phyloP scores from a whole-genome alignment of 2,329 filamentous ascomycete species.

The Pseudogymnoascus sp. region DNA sequence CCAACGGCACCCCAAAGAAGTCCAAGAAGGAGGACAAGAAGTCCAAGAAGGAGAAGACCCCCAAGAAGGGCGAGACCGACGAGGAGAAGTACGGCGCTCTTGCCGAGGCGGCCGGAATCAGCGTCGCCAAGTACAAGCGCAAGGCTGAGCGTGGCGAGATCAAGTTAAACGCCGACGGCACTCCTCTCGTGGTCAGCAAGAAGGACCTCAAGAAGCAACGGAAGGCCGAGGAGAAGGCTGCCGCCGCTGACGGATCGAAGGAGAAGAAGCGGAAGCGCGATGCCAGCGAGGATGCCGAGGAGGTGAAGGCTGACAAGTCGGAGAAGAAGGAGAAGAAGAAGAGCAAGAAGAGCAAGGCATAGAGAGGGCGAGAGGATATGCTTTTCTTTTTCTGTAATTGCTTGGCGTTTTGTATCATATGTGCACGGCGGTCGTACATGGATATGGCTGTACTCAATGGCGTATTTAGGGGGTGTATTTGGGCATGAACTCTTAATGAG shows the following conservation, averaged over 20 bases:
- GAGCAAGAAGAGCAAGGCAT: slow-evolving; percentile 43
- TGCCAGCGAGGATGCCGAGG: slow-evolving; percentile 33
- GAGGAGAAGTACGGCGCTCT: slow-evolving; percentile 38
- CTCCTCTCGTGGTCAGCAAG: slow-evolving; percentile 61
- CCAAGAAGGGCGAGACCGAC: slow-evolving; percentile 35
- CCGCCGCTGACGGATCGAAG: slow-evolving; percentile 34
- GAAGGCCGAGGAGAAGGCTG: slow-evolving; percentile 48
- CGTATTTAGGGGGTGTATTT: slow-evolving; percentile 10
- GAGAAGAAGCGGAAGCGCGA: slow-evolving; percentile 63
- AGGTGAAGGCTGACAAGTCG: slow-evolving; percentile 52
- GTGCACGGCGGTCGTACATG: slow-evolving; percentile 2
- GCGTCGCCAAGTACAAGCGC: slow-evolving; percentile 68
- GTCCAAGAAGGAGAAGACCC: slow-evolving; percentile 37
- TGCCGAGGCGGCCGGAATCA: slow-evolving; percentile 60
- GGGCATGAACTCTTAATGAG: slow-evolving; percentile 9
- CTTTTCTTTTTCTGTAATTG: slow-evolving; percentile 5
- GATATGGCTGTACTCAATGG: slow-evolving; percentile 10
- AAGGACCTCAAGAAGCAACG: slow-evolving; percentile 68
- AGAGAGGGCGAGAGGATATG: slow-evolving; percentile 12
- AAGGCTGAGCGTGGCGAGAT: slow-evolving; percentile 73
- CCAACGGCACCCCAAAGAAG: slow-evolving; percentile 20
- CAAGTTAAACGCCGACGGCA: slow-evolving; percentile 55
- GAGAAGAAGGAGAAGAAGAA: slow-evolving; percentile 46
- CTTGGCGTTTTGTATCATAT: slow-evolving; percentile 21
- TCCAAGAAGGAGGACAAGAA: slow-evolving; percentile 37